Evolutionary conservation across 257 asterid species (phyloP), one percentile per base, ranked within the genome.

Genomic region (Voacanga thouarsii): DNA sequence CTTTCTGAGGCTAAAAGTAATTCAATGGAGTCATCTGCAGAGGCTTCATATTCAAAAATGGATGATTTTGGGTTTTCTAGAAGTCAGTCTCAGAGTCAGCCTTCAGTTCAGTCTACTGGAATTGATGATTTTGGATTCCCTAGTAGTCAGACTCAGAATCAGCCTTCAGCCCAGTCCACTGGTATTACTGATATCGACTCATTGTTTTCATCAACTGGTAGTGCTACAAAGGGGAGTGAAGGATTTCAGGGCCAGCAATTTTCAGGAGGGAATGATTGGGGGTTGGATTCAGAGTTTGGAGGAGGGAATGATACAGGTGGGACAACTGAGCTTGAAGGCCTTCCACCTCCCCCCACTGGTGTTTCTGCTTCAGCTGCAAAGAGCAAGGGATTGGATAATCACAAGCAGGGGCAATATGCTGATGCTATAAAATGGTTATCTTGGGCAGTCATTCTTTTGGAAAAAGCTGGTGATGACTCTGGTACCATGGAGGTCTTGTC

Each of bases 401-500:
- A 90, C 85, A 96, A 96, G 84, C 93, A 92, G 78, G 99, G 99
- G 26, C 99, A 95, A 61, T 96, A 85, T 79, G 91, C 95, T 51
- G 99, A 96, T 89, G 99, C 98, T 70, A 92, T 95, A 77, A 93
- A 96, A 80, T 96, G 99, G 99, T 77, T 96, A 81, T 86, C 91
- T 45, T 88, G 91, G 91, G 85, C 89, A 0, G 84, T 90, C 45
- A 14, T 90, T 83, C 97, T 96, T 78, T 88, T 90, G 10, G 97
- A 89, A 86, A 95, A 89, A 79, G 84, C 90, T 0, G 88, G 92
- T 15, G 92, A 92, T 77, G 71, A 79, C 71, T 74, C 79, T 77
- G 89, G 85, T 44, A 61, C 68, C 16, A 75, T 43, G 47, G 91
- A 88, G 85, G 85, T 89, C 73, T 87, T 95, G 72, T 82, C 88